Evolutionary conservation across 2,329 filamentous ascomycete genomes (phyloP).

Genomic region (Alternaria sp.): DNA sequence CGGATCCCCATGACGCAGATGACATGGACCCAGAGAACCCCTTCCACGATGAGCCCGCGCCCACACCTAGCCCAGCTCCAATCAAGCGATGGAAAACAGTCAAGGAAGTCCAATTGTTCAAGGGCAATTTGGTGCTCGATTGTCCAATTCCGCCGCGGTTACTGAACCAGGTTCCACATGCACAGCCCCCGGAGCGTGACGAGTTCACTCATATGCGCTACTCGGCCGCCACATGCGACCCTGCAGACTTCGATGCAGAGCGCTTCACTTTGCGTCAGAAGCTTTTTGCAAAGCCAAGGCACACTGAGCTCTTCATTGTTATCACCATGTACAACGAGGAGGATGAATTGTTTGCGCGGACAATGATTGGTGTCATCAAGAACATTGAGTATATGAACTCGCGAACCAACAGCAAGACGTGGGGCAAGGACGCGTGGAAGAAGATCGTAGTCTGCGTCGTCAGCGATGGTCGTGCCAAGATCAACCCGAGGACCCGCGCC

Average conservation of each 20-base stretch:
- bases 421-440: constrained; percentile 99
- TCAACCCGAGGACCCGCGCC: constrained; percentile 89
- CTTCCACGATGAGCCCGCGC: constrained; percentile 54
- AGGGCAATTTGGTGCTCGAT: constrained; percentile 95
- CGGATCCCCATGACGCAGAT: constrained; percentile 62
- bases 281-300: constrained; percentile 88
- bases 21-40: constrained; percentile 50
- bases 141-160: constrained; percentile 92
- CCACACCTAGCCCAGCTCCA: constrained; percentile 64
- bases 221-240: constrained; percentile 93
- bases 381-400: constrained; percentile 99
- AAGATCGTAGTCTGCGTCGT: constrained; percentile 99
- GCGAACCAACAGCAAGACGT: constrained; percentile 91
- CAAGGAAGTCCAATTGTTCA: constrained; percentile 96
- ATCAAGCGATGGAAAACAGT: constrained; percentile 97
- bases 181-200: constrained; percentile 77
- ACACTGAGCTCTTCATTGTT: constrained; percentile 95
- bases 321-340: constrained; percentile 99
- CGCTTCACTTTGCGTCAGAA: constrained; percentile 92
- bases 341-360: constrained; percentile 92
- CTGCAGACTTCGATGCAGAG: constrained; percentile 83
- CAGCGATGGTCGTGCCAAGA: constrained; percentile 95
- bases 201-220: constrained; percentile 93
- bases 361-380: constrained; percentile 97
- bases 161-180: constrained; percentile 86